Evolutionary conservation across 352 stramenopile genomes (phyloP).

Genomic region (Phytophthora sp.): DNA sequence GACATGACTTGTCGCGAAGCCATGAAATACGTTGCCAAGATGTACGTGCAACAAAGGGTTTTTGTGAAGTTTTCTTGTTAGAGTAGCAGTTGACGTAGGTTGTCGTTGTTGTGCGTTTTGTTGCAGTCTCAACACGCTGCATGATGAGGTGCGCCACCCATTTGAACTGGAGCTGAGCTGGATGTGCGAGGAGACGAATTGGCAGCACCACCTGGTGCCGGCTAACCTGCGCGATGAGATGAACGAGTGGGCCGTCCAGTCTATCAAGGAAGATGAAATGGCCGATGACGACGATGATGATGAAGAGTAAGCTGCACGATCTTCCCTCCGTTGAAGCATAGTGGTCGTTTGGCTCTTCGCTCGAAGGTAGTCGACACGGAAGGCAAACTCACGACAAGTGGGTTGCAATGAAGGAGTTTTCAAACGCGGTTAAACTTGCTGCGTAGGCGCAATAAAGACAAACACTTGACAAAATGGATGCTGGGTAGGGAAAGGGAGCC

Average conservation of each 20-base stretch:
- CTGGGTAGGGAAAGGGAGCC: no score
- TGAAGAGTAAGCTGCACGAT: constrained; percentile 45
- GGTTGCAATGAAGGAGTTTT: constrained; percentile 2
- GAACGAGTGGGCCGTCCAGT: constrained; percentile 85
- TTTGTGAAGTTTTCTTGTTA: background rate
- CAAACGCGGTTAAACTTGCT: constrained; percentile 26
- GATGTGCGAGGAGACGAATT: constrained; percentile 96
- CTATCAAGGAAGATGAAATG: constrained; percentile 90
- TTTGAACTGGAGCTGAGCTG: constrained; percentile 99
- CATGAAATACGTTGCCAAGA: constrained; percentile 98
- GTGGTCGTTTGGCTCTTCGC: constrained; percentile 5
- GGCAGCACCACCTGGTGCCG: constrained; percentile 95
- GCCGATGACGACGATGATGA: constrained; percentile 88
- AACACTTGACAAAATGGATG: constrained; percentile 20
- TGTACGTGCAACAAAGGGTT: constrained; percentile 63
- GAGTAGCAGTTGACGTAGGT: background rate
- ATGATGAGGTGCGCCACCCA: constrained; percentile 97
- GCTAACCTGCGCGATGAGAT: constrained; percentile 87
- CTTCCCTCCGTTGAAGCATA: constrained; percentile 12
- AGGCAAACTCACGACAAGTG: background rate
- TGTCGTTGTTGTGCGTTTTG: background rate
- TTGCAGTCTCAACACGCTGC: constrained; percentile 93
- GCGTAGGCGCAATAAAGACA: constrained; percentile 37
- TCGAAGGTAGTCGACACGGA: background rate
- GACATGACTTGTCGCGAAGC: constrained; percentile 95